A percentile compares a stretch with the other conserved stretches of the same genome.
Conservation (phyloP, 805 yeast genomes). For the Starmerella vaccinii region DNA sequence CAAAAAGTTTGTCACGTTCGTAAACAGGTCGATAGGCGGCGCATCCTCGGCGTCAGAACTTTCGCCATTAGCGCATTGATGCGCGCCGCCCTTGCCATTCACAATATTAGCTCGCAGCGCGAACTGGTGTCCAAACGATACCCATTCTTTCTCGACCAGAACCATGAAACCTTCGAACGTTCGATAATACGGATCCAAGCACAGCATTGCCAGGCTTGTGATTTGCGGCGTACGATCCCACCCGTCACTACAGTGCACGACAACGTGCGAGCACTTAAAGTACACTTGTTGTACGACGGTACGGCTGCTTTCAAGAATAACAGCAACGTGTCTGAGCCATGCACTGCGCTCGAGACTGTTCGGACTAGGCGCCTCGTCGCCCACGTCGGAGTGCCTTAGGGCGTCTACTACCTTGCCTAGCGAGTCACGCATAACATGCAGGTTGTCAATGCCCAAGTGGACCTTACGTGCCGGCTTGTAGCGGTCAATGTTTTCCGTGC, state of each 20-base stretch:
- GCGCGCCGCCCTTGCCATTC: conserved; percentile 4
- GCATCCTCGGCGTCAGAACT: background rate
- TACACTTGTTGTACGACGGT: conserved; percentile 72
- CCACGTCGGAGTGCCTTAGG: conserved; percentile 57
- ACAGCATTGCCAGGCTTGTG: conserved; percentile 69
- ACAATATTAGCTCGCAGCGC: conserved; percentile 43
- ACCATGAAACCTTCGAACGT: conserved; percentile 80
- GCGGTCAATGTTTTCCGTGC: conserved; percentile 85
- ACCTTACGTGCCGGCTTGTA: conserved; percentile 61
- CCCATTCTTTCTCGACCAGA: conserved; percentile 88
- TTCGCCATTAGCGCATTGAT: background rate
- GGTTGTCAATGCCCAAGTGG: conserved; percentile 85
- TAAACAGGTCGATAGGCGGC: conserved; percentile 37
- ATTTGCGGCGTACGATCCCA: conserved; percentile 97
- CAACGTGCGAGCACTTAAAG: conserved; percentile 67
- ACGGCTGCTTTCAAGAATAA: conserved; percentile 65
- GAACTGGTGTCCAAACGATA: conserved; percentile 86
- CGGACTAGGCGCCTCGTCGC: conserved; percentile 43
- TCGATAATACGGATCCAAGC: conserved; percentile 82
- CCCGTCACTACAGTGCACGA: conserved; percentile 94
- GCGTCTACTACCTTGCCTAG: conserved; percentile 51
- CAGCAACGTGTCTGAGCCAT: conserved; percentile 67
- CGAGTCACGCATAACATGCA: conserved; percentile 89
- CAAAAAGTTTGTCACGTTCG: conserved; percentile 37
- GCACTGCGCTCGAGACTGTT: conserved; percentile 52